Base-by-base conservation (phyloP, 2,329 filamentous ascomycete genomes). In the Alternaria viburni region DNA sequence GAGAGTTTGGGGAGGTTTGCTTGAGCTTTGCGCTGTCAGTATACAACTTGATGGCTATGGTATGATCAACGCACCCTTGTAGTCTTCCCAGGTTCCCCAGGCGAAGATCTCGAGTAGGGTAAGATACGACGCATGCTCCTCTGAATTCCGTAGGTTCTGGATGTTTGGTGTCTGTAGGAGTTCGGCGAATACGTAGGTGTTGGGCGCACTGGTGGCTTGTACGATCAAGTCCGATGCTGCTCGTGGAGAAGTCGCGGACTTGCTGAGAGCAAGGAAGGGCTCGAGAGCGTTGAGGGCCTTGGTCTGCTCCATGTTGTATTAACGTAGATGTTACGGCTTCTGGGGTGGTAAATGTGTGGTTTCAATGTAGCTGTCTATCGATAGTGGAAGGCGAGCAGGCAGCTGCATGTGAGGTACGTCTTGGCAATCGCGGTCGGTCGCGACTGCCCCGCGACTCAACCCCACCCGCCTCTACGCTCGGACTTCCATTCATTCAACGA, bases 111-210 rank as follows among this genome's bases (percentile, higher is more conserved):
- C 87, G 47, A 99, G 90, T 13, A 97, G 86, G 2, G 84, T 87
- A 54, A 96, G 85, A 80, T 93, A 83, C 44, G 80, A 72, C 7
- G 85, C 82, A 73, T 90, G 88, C 52, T 96, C 91, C 36, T 85
- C 77, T n/a, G 88, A 84, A 43, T 81, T 81, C 25, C 84, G 80
- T 47, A 98, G 89, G 12, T 88, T 86, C 80, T 96, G 91, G 69
- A 98, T 89, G 72, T 93, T 89, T 0, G 92, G 89, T 1, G 90
- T 89, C 72, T 91, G 87, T 41, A 99, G 89, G n/a, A 99, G 90
- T 82, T 98, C 95, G 70, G 92, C 89, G 83, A 99, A 99, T 81
- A 98, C 87, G 80, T 91, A 99, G 69, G 94, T 97, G 80, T 93
- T 92, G 26, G 92, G 89, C 59, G 90, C 90, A n/a, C 93, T 93